Conservation (phyloP, 2,329 filamentous ascomycete genomes). For the Pseudogymnoascus sp. region DNA sequence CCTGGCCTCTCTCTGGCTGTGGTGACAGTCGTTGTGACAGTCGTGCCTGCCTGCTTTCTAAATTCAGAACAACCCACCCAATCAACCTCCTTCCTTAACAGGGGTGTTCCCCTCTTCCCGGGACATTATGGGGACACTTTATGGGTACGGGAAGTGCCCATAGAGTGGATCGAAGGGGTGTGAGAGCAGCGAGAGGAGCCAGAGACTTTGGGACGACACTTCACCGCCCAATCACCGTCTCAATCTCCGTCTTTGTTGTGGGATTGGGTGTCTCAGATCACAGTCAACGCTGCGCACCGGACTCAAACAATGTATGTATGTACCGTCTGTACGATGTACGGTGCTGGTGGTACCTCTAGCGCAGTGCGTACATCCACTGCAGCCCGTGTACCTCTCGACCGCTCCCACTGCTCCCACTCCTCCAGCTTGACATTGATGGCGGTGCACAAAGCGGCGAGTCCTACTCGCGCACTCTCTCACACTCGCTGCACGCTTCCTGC, state of each 20-base stretch:
- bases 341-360: neutral
- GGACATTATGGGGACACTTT: neutral
- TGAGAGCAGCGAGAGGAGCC: neutral
- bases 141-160: slow-evolving; percentile 5
- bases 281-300: neutral
- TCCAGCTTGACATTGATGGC: neutral
- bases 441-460: neutral
- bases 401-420: neutral
- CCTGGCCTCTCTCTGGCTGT: neutral
- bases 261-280: slow-evolving; percentile 5
- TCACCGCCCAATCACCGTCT: neutral
- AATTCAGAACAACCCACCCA: slow-evolving; percentile 5
- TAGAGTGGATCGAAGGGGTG: slow-evolving; percentile 5
- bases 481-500: neutral
- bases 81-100: neutral
- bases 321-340: neutral
- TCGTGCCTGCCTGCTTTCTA: slow-evolving; percentile 6
- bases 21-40: neutral
- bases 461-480: slow-evolving; percentile 1
- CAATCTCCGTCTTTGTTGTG: neutral
- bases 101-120: slow-evolving; percentile 7
- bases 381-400: neutral
- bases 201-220: neutral
- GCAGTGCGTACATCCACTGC: slow-evolving; percentile 1
- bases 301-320: neutral